phyloP scores from a whole-genome alignment of 2,329 filamentous ascomycete species.

The Penicillium sp. region DNA sequence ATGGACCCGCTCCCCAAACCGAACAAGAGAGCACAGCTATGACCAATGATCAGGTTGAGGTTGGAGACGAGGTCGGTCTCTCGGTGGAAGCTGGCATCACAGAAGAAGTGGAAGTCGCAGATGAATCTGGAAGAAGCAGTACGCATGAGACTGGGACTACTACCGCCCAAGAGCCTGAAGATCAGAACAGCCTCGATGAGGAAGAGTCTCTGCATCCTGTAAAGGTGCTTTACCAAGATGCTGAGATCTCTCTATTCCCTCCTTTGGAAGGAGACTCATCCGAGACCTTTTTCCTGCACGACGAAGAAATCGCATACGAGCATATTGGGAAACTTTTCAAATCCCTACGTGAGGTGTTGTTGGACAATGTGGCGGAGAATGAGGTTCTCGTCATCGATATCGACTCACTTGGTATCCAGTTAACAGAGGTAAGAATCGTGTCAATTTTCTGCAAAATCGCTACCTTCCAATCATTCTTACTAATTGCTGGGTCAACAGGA shows the following conservation, averaged over 20 bases:
- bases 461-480: background rate
- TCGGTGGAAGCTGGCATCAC: no score
- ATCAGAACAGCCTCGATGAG: conserved; percentile 2
- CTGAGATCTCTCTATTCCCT: conserved; percentile 55
- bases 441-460: conserved; percentile 1
- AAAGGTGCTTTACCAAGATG: conserved; percentile 50
- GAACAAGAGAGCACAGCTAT: no score
- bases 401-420: conserved; percentile 49
- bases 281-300: conserved; percentile 52
- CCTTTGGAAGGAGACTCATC: conserved; percentile 48
- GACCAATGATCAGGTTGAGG: no score
- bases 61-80: no score
- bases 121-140: background rate
- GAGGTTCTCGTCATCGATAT: conserved; percentile 54
- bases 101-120: no score
- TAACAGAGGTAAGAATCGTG: conserved; percentile 52
- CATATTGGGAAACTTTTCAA: conserved; percentile 52
- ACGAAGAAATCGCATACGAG: conserved; percentile 49
- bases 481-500: conserved; percentile 40
- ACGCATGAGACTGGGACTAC: conserved; percentile 8
- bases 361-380: conserved; percentile 50
- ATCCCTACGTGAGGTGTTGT: conserved; percentile 50
- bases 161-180: conserved; percentile 5
- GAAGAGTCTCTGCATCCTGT: conserved; percentile 40
- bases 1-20: no score